A percentile compares a stretch with the other conserved stretches of the same genome.
phyloP scores from a whole-genome alignment of 2,329 filamentous ascomycete genomes.

The Thielaviopsis punctulata region DNA sequence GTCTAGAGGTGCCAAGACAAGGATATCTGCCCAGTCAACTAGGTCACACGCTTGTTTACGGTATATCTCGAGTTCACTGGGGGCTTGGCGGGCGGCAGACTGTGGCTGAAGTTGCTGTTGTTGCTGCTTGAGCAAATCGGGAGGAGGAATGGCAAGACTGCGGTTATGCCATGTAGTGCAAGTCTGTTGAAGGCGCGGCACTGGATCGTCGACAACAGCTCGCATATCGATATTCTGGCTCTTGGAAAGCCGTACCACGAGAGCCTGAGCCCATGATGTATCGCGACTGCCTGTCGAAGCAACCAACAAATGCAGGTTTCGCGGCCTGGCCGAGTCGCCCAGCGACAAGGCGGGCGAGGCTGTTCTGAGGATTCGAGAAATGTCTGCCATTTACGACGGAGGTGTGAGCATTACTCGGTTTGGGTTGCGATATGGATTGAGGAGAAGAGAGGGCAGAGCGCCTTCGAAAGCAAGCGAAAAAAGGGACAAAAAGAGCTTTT shows the following conservation, averaged over 20 bases:
- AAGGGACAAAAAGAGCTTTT: background rate
- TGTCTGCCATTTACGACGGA: slow-evolving; percentile 8
- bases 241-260: slow-evolving; percentile 51
- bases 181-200: slow-evolving; percentile 44
- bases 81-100: slow-evolving; percentile 9
- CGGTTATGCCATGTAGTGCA: slow-evolving; percentile 42
- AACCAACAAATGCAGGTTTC: slow-evolving; percentile 39
- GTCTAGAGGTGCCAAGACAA: slow-evolving; percentile 71
- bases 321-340: slow-evolving; percentile 19
- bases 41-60: slow-evolving; percentile 38
- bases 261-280: slow-evolving; percentile 46
- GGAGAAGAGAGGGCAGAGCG: background rate
- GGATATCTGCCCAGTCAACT: slow-evolving; percentile 73
- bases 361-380: slow-evolving; percentile 1
- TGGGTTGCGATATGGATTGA: background rate
- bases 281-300: slow-evolving; percentile 48
- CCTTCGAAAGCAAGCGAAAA: background rate
- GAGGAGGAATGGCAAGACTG: slow-evolving; percentile 26
- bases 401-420: background rate
- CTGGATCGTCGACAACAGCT: slow-evolving; percentile 48
- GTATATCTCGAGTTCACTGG: slow-evolving; percentile 5
- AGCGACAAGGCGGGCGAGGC: slow-evolving; percentile 20
- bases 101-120: background rate
- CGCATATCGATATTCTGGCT: slow-evolving; percentile 42
- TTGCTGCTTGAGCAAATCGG: slow-evolving; percentile 12